A percentile compares a stretch with the other conserved stretches of the same genome.
Evolutionary conservation across 306 rosid species (phyloP).

Genomic region (Fragaria iinumae): DNA sequence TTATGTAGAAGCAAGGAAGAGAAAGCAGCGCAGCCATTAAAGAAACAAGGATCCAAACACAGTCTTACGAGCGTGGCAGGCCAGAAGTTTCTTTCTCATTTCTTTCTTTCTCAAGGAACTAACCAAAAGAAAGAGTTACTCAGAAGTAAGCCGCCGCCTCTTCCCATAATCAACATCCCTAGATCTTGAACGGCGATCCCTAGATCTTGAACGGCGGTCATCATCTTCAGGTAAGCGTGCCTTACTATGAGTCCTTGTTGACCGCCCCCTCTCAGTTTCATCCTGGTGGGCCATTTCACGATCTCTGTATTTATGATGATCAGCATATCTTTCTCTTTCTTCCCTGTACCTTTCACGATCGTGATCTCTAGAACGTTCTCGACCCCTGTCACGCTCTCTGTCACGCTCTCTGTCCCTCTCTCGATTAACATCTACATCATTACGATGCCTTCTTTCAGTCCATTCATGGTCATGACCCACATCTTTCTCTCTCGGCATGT

Average conservation of each 20-base stretch:
- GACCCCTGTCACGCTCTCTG: slow-evolving; percentile 55
- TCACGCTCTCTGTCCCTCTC: slow-evolving; percentile 65
- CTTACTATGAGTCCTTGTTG: slow-evolving; percentile 80
- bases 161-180: slow-evolving; percentile 96
- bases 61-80: slow-evolving; percentile 41
- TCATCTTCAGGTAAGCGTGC: slow-evolving; percentile 71
- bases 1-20: slow-evolving; percentile 34
- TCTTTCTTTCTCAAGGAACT: slow-evolving; percentile 35
- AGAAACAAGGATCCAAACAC: slow-evolving; percentile 42
- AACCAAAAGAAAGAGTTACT: slow-evolving; percentile 40
- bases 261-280: slow-evolving; percentile 84
- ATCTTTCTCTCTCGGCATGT: slow-evolving; percentile 78
- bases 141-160: slow-evolving; percentile 85
- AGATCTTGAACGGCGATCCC: slow-evolving; percentile 81
- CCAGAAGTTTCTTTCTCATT: slow-evolving; percentile 23
- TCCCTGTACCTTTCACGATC: slow-evolving; percentile 79
- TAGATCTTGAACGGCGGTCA: slow-evolving; percentile 79
- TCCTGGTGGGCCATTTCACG: slow-evolving; percentile 76
- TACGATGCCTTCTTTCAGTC: slow-evolving; percentile 76
- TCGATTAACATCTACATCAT: slow-evolving; percentile 66
- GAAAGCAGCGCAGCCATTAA: slow-evolving; percentile 42
- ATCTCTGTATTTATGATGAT: slow-evolving; percentile 86
- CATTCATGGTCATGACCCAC: slow-evolving; percentile 61
- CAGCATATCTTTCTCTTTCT: slow-evolving; percentile 75
- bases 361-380: slow-evolving; percentile 59